Evolutionary conservation across 1,284 basidiomycete species (phyloP).

Genomic region (Lentinula novae-zelandiae): DNA sequence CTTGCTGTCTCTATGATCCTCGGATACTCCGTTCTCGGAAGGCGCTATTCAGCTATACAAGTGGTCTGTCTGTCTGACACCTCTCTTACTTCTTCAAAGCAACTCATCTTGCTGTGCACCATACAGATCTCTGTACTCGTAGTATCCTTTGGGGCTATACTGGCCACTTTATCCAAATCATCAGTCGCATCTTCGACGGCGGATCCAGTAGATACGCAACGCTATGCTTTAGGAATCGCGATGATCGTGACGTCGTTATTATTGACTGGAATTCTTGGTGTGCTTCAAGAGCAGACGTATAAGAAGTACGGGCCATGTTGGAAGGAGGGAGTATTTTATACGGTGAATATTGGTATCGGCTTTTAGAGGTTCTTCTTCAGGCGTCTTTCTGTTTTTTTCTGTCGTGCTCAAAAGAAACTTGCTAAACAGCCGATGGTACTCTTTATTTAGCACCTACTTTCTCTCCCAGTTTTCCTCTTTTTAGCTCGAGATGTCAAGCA

Average conservation of each 20-base stretch:
- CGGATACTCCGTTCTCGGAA: slow-evolving; percentile 52
- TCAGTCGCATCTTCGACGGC: slow-evolving; percentile 23
- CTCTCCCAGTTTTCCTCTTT: slow-evolving; percentile 73
- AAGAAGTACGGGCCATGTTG: slow-evolving; percentile 70
- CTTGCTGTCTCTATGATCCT: slow-evolving; percentile 69
- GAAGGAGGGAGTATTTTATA: slow-evolving; percentile 88
- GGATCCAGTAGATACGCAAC: slow-evolving; percentile 25
- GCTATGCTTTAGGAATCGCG: slow-evolving; percentile 67
- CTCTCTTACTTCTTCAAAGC: slow-evolving; percentile 1
- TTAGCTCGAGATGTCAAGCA: slow-evolving; percentile 53
- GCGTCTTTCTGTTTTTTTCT: neutral
- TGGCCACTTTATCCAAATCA: slow-evolving; percentile 72
- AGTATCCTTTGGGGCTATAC: slow-evolving; percentile 72
- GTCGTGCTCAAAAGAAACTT: neutral
- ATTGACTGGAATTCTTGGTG: slow-evolving; percentile 71
- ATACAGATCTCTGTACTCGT: slow-evolving; percentile 61
- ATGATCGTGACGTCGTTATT: slow-evolving; percentile 73
- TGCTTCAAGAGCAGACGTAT: slow-evolving; percentile 83
- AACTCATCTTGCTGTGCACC: neutral
- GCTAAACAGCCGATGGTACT: neutral
- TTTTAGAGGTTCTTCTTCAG: neutral
- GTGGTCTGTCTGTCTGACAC: slow-evolving; percentile 38
- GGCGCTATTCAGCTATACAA: slow-evolving; percentile 60
- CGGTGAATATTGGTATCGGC: slow-evolving; percentile 34
- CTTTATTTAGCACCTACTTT: slow-evolving; percentile 54